These are phyloP conservation scores for Penicillium nordicum DNA, from an alignment of 2,329 filamentous ascomycete genomes.

Conservation along the genomic window DNA sequence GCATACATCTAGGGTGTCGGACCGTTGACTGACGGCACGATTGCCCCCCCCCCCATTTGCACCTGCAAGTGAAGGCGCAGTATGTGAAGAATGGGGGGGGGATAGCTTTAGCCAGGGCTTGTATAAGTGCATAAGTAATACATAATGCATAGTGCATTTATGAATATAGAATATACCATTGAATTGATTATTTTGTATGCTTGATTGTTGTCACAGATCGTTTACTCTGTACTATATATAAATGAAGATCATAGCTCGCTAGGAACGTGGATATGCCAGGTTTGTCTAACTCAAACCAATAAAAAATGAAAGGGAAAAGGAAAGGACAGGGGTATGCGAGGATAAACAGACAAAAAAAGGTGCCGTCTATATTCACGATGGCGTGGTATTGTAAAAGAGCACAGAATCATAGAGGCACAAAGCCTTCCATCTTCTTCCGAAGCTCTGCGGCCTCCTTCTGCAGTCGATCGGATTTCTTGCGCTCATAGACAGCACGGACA, in stretches of 20 bases:
- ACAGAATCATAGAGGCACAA: conserved; percentile 26
- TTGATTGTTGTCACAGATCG: background rate
- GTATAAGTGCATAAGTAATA: background rate
- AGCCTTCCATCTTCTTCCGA: conserved; percentile 29
- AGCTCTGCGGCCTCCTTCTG: conserved; percentile 28
- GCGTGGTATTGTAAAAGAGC: background rate
- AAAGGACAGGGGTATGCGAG: background rate
- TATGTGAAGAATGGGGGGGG: conserved; percentile 16
- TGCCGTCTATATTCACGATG: background rate
- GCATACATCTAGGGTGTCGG: no score
- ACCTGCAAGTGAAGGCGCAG: conserved; percentile 43
- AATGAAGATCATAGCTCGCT: background rate
- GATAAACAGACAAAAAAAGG: background rate
- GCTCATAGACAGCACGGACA: conserved; percentile 84
- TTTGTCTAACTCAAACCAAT: background rate
- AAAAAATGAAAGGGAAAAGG: background rate
- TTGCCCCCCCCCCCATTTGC: no score
- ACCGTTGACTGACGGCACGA: no score
- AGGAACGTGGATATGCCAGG: background rate
- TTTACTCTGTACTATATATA: background rate
- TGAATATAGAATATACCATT: background rate
- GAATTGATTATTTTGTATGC: background rate
- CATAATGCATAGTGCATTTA: background rate
- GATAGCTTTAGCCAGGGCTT: background rate
- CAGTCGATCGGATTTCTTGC: conserved; percentile 65